Percentiles rank a stretch among this genome's conserved stretches.
phyloP scores from a whole-genome alignment of 805 yeast genomes.

The Lipomyces oligophaga region DNA sequence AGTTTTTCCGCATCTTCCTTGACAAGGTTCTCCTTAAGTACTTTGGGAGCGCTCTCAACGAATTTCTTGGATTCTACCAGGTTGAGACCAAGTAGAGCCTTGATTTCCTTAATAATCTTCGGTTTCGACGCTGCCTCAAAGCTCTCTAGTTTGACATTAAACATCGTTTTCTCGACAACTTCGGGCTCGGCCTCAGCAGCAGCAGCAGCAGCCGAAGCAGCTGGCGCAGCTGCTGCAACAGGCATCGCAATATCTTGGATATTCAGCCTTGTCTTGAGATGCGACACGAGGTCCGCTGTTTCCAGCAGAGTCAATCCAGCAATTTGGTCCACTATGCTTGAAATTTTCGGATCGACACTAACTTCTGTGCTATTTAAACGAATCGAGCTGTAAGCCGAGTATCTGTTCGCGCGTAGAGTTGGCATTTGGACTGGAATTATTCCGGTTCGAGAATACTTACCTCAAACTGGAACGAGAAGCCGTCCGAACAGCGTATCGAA shows the following conservation, averaged over 20 bases:
- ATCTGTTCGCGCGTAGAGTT: too few relatives aligned
- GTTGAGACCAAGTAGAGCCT: constrained; percentile 82
- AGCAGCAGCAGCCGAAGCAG: constrained; percentile 63
- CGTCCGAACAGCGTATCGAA: constrained; percentile 11
- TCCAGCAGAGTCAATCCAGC: constrained; percentile 87
- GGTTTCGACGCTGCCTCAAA: constrained; percentile 95
- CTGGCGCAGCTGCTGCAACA: constrained; percentile 56
- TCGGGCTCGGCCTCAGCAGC: constrained; percentile 72
- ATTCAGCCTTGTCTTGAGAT: constrained; percentile 65
- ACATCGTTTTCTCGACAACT: constrained; percentile 83
- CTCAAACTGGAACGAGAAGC: constrained; percentile 8
- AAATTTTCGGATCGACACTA: constrained; percentile 72
- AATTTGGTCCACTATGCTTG: constrained; percentile 83
- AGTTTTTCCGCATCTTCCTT: constrained; percentile 98
- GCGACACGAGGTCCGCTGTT: constrained; percentile 76
- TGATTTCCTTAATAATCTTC: constrained; percentile 95
- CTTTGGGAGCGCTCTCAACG: constrained; percentile 96
- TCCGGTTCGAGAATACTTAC: constrained; percentile 7
- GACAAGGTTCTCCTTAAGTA: constrained; percentile 88
- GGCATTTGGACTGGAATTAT: too few relatives aligned
- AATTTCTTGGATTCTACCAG: constrained; percentile 96
- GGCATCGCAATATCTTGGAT: constrained; percentile 87
- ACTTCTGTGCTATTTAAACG: constrained; percentile 43
- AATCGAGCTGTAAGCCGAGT: not conserved
- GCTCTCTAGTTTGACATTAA: constrained; percentile 84